phyloP scores from a whole-genome alignment of 176 grass and related monocot species.

The Carex scoparia region DNA sequence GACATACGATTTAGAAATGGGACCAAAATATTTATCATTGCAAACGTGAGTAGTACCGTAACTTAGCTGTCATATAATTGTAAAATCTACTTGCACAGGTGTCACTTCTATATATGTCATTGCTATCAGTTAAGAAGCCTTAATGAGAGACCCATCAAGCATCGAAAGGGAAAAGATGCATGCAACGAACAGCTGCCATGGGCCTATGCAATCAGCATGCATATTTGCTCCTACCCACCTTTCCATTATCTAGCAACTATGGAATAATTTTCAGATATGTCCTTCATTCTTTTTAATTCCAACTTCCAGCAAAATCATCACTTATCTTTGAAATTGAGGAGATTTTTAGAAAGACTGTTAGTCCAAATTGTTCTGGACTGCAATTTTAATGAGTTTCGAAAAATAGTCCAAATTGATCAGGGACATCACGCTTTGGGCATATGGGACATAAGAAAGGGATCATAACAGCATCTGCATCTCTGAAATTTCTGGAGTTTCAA shows the following conservation, averaged over 20 bases:
- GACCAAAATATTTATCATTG: not conserved
- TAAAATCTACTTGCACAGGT: slow-evolving; percentile 5
- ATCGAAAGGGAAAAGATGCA: slow-evolving; percentile 13
- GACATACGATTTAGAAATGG: not conserved
- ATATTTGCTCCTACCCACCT: slow-evolving; percentile 6
- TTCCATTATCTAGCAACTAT: not conserved
- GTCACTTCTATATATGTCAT: slow-evolving; percentile 23
- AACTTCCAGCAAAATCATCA: not conserved
- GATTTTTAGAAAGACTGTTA: not conserved
- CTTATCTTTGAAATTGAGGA: not conserved
- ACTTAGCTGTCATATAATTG: slow-evolving; percentile 18
- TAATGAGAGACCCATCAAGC: slow-evolving; percentile 6
- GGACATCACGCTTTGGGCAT: too few relatives aligned
- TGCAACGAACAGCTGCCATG: slow-evolving; percentile 27
- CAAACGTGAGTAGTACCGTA: slow-evolving; percentile 1
- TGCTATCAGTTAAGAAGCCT: slow-evolving; percentile 9
- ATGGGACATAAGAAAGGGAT: too few relatives aligned
- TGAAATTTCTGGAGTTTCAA: too few relatives aligned
- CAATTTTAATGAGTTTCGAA: not conserved
- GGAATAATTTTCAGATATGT: not conserved
- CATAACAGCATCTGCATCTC: too few relatives aligned
- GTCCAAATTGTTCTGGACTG: not conserved
- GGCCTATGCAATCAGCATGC: slow-evolving; percentile 25
- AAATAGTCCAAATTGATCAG: too few relatives aligned
- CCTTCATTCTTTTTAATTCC: not conserved